These are phyloP conservation scores for Fraxinus latifolia DNA, from an alignment of 305 asterid species.

Conservation along the genomic window DNA sequence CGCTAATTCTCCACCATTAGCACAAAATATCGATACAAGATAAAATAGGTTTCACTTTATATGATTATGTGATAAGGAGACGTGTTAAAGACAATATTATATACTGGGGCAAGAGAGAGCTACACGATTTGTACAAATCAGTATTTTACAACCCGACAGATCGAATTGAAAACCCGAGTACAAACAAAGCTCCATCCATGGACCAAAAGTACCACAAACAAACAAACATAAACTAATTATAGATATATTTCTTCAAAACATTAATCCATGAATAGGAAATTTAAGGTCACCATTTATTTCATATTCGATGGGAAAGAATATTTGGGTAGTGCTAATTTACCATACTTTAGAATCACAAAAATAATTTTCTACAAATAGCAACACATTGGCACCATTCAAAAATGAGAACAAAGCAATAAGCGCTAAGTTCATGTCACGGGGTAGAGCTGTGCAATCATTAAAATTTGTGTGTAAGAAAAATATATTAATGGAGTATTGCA, in stretches of 20 bases:
- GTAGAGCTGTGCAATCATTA: constrained; percentile 1
- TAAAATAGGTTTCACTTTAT: too few relatives aligned
- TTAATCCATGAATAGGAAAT: constrained; percentile 13
- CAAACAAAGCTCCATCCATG: constrained; percentile 14
- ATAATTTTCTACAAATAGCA: constrained; percentile 24
- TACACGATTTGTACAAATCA: background rate
- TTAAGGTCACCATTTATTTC: constrained; percentile 28
- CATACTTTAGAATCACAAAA: constrained; percentile 15
- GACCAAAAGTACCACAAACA: constrained; percentile 20
- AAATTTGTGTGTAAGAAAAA: background rate
- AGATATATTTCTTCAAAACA: constrained; percentile 6
- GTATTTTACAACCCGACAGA: background rate
- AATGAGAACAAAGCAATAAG: constrained; percentile 8
- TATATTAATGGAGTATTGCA: constrained; percentile 13
- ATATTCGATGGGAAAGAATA: constrained; percentile 23
- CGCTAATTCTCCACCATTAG: background rate
- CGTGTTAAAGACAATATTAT: background rate
- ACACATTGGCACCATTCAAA: constrained; percentile 11
- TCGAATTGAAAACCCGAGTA: background rate
- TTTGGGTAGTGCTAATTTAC: constrained; percentile 16
- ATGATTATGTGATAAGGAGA: background rate
- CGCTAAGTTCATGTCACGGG: constrained; percentile 21
- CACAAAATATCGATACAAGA: background rate
- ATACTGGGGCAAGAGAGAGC: background rate
- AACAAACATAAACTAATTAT: background rate